Conservation (phyloP, 176 grass and related monocot species). For the Metroxylon sagu region DNA sequence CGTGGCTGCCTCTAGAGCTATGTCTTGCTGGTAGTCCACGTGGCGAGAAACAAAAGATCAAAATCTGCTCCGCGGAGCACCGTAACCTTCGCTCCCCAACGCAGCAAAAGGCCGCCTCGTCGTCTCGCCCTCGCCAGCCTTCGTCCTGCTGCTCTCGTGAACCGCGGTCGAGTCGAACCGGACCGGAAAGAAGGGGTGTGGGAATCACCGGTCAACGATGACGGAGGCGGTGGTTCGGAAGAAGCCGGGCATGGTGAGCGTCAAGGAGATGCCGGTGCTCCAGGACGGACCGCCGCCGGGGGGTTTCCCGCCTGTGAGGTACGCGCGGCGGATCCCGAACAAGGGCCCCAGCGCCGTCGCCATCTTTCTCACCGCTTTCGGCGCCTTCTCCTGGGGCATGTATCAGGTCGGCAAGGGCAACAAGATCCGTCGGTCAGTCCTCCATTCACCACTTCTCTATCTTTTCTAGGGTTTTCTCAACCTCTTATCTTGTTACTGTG, state of each 20-base stretch:
- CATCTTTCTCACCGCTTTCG: slow-evolving; percentile 67
- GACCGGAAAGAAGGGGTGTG: too few species aligned
- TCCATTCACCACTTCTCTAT: not conserved
- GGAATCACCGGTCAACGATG: slow-evolving; percentile 26
- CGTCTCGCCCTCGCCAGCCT: too few species aligned
- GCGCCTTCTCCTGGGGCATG: slow-evolving; percentile 84
- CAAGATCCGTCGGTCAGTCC: slow-evolving; percentile 71
- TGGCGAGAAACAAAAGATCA: too few species aligned
- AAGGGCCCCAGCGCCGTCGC: slow-evolving; percentile 69
- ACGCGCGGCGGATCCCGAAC: slow-evolving; percentile 85
- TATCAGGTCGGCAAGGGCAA: slow-evolving; percentile 99
- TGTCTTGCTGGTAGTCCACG: too few species aligned
- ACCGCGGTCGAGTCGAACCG: too few species aligned
- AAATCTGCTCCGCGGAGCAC: too few species aligned
- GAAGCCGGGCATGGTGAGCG: slow-evolving; percentile 92
- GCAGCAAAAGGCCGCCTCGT: too few species aligned
- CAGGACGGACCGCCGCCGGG: slow-evolving; percentile 93
- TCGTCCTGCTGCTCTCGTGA: too few species aligned
- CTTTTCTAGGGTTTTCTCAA: too few species aligned
- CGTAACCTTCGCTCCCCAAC: too few species aligned
- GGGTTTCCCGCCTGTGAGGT: slow-evolving; percentile 80
- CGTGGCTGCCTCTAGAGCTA: too few species aligned
- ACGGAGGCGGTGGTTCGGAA: slow-evolving; percentile 78
- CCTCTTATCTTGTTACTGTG: not conserved
- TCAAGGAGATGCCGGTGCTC: slow-evolving; percentile 87